Percentiles rank a stretch among this genome's conserved stretches.
Evolutionary conservation across 2,329 filamentous ascomycete species (phyloP).

Genomic region (Pestalotiopsis sp.): DNA sequence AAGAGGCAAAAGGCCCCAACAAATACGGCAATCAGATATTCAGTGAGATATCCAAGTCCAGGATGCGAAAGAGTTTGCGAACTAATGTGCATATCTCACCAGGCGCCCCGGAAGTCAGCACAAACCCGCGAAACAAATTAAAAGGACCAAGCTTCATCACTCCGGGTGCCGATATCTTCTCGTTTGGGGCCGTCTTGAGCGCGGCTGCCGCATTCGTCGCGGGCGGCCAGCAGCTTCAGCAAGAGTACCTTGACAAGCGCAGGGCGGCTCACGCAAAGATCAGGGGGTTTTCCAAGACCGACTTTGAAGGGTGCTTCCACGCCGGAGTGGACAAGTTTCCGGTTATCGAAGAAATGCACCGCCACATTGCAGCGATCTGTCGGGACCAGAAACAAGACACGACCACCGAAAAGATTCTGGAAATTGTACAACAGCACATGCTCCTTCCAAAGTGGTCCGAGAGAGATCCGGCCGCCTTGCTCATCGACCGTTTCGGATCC

Average conservation of each 20-base stretch:
- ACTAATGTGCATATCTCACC: slow-evolving; percentile 4
- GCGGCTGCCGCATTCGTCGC: slow-evolving; percentile 2
- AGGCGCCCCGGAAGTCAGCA: slow-evolving; percentile 14
- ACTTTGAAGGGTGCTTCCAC: slow-evolving; percentile 21
- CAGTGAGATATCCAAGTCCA: slow-evolving; percentile 9
- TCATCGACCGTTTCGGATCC: slow-evolving; percentile 13
- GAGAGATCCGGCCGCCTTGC: slow-evolving; percentile 13
- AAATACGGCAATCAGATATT: slow-evolving; percentile 4
- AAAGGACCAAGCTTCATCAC: slow-evolving; percentile 17
- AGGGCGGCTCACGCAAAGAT: slow-evolving; percentile 12
- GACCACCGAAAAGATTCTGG: slow-evolving; percentile 18
- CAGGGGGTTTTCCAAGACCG: slow-evolving; percentile 8
- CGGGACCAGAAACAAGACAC: slow-evolving; percentile 11
- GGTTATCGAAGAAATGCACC: slow-evolving; percentile 17
- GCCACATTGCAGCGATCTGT: slow-evolving; percentile 15
- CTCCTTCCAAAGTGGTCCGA: slow-evolving; percentile 13
- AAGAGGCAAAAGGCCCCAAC: neutral
- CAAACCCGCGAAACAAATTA: neutral
- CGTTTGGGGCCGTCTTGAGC: slow-evolving; percentile 2
- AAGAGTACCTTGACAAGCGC: slow-evolving; percentile 15
- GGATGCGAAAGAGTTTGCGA: slow-evolving; percentile 8
- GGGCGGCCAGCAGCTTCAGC: slow-evolving; percentile 10
- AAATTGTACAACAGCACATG: slow-evolving; percentile 21
- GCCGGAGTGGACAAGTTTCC: slow-evolving; percentile 13
- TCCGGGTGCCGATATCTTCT: slow-evolving; percentile 6